Base-by-base conservation (phyloP, 306 rosid species). In the Oemleria cerasiformis region DNA sequence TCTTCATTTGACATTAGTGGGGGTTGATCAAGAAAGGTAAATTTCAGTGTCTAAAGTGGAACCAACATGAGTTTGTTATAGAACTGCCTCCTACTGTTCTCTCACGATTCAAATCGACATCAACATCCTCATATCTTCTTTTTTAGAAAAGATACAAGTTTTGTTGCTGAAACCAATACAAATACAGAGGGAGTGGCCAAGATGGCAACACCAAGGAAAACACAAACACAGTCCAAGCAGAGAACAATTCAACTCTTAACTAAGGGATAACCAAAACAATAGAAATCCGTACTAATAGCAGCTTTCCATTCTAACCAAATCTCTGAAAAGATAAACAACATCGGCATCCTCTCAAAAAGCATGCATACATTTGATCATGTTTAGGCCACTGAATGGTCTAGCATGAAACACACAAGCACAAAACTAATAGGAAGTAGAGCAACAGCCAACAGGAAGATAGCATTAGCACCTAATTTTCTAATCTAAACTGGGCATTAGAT, bases 51-150 rank as follows among this genome's bases (percentile, higher is more conserved):
- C 17, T 56, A 49, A 15, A 67, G 30, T 7, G 42, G 45, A 10
- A n/a, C 20, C 11, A 5, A 57, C 17, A 30, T 38, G 19, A 30
- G 56, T 17, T 23, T 59, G 67, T 45, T 45, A 43, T 5, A 58
- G 49, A 59, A 59, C 65, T 6, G 12, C 50, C 47, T 48, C 51
- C 3, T 58, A 65, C 8, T 25, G 16, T 42, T 64, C 40, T 65
- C 61, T 30, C 50, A n/a, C 49, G 25, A 62, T 72, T 41, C 60
- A 72, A 72, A 13, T 19, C 23, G 39, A 21, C 60, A 59, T 30
- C 67, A 15, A 11, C 5, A 59, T 59, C 38, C 21, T 12, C 19
- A 53, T 30, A 30, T 30, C 36, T 30, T 30, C 36, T 30, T 30
- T 30, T 30, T 30, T 30, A 30, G 36, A 30, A 30, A 30, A 30